Conservation (phyloP, 2,329 filamentous ascomycete species). For the Cytospora piceicola region DNA sequence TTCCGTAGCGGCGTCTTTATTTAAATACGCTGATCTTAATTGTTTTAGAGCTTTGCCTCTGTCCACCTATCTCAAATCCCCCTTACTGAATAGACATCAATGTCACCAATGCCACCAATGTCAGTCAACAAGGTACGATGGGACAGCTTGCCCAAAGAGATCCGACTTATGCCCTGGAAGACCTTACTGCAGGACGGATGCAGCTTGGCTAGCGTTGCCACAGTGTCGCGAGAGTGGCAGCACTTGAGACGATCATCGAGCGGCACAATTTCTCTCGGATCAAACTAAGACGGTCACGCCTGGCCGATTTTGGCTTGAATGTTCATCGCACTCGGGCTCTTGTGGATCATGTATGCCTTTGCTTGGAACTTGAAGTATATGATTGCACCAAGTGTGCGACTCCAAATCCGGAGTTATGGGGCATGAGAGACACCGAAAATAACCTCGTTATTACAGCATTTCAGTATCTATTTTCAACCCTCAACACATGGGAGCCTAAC, state of each 20-base stretch:
- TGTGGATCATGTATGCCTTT: constrained; percentile 39
- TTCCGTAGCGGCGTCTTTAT: too few species aligned
- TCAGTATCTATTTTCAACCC: constrained; percentile 35
- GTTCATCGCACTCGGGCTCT: constrained; percentile 37
- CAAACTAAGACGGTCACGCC: constrained; percentile 38
- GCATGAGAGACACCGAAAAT: constrained; percentile 28
- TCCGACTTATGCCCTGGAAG: constrained; percentile 35
- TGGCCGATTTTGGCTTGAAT: constrained; percentile 38
- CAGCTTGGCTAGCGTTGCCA: constrained; percentile 34
- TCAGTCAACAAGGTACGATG: constrained; percentile 28
- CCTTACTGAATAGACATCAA: neutral
- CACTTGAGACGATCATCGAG: constrained; percentile 37
- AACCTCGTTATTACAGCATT: constrained; percentile 33
- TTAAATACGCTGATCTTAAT: too few species aligned
- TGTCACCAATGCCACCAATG: constrained; percentile 28
- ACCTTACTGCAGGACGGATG: constrained; percentile 33
- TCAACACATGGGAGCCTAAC: constrained; percentile 37
- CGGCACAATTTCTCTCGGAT: constrained; percentile 39
- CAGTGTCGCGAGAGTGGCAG: constrained; percentile 42
- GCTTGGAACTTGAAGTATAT: constrained; percentile 39
- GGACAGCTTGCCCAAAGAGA: constrained; percentile 35
- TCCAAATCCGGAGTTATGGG: neutral
- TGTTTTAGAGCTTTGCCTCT: too few species aligned
- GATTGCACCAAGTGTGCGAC: constrained; percentile 35
- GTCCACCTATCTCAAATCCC: too few species aligned